Conservation (phyloP, 495 filamentous ascomycete genomes). For the Aspergillus leporis region DNA sequence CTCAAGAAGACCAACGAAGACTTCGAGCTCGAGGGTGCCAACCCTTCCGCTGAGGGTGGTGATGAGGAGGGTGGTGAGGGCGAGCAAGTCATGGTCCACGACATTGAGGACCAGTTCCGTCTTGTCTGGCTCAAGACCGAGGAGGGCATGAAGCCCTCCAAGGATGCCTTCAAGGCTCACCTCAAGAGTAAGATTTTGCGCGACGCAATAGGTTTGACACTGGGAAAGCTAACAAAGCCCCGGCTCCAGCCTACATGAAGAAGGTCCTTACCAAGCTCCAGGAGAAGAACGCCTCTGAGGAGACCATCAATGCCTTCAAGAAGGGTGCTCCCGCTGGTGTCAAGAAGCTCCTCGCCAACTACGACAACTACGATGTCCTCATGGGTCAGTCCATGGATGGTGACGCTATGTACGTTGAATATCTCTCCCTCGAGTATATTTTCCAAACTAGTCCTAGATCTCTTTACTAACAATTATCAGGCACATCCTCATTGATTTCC, state of each 20-base stretch:
- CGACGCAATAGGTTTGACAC: neutral
- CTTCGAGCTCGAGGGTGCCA: conserved; percentile 92
- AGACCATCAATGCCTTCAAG: conserved; percentile 76
- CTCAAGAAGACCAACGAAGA: conserved; percentile 66
- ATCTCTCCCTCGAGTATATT: neutral
- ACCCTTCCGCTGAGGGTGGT: conserved; percentile 90
- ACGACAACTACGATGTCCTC: conserved; percentile 95
- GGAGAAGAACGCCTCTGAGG: conserved; percentile 58
- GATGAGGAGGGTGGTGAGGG: conserved; percentile 69
- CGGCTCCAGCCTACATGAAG: conserved; percentile 79
- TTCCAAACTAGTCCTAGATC: neutral
- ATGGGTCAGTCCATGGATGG: conserved; percentile 87
- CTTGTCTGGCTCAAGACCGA: conserved; percentile 74
- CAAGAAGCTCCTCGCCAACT: conserved; percentile 77
- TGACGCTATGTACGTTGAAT: conserved; percentile 77
- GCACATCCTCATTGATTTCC: conserved; percentile 94
- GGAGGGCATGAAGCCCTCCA: conserved; percentile 54
- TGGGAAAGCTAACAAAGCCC: conserved; percentile 4
- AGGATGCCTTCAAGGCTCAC: conserved; percentile 75
- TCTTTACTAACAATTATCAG: conserved; percentile 46
- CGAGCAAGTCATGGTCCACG: conserved; percentile 70
- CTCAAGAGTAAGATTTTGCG: conserved; percentile 69
- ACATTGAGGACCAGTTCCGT: conserved; percentile 91
- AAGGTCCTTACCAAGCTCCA: conserved; percentile 68
- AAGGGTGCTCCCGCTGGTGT: conserved; percentile 66